These are phyloP conservation scores for Mikania micrantha DNA, from an alignment of 129 eudicot species.

Conservation along the genomic window DNA sequence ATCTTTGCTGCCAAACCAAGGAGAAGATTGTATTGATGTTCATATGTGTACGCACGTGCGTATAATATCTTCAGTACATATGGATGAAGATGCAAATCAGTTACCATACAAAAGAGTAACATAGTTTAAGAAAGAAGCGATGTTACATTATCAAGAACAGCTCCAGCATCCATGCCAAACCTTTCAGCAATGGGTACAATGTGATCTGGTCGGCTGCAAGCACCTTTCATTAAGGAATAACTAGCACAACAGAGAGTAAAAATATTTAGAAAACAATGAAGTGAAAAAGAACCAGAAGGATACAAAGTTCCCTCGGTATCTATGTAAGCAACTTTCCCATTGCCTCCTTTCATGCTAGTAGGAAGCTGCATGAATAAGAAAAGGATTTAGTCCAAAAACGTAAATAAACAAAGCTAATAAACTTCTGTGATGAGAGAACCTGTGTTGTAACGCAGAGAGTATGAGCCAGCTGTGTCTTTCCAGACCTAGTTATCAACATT, in stretches of 20 bases:
- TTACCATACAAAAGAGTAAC: background rate
- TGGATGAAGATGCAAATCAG: slow-evolving; percentile 10
- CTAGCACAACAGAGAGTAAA: too few relatives aligned
- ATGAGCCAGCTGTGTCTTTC: slow-evolving; percentile 98
- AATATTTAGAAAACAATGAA: background rate
- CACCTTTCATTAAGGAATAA: slow-evolving; percentile 34
- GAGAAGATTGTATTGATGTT: slow-evolving; percentile 96
- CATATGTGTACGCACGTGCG: slow-evolving; percentile 97
- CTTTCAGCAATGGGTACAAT: slow-evolving; percentile 98
- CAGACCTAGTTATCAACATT: slow-evolving; percentile 52
- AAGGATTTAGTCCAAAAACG: background rate
- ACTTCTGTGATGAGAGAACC: slow-evolving; percentile 23
- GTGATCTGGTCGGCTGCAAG: slow-evolving; percentile 86
- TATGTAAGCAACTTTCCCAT: slow-evolving; percentile 96
- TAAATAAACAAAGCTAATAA: too few relatives aligned
- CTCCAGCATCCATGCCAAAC: slow-evolving; percentile 98
- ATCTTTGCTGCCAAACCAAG: slow-evolving; percentile 97
- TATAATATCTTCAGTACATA: slow-evolving; percentile 55
- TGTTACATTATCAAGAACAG: slow-evolving; percentile 93
- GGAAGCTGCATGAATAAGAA: slow-evolving; percentile 60
- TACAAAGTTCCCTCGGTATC: slow-evolving; percentile 99
- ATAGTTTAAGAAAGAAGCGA: slow-evolving; percentile 3
- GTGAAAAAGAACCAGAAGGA: slow-evolving; percentile 31
- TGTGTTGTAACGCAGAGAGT: slow-evolving; percentile 92
- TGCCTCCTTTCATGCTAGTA: slow-evolving; percentile 86